These are phyloP conservation scores for Scutellaria minor DNA, from an alignment of 257 asterid species.

Conservation along the genomic window DNA sequence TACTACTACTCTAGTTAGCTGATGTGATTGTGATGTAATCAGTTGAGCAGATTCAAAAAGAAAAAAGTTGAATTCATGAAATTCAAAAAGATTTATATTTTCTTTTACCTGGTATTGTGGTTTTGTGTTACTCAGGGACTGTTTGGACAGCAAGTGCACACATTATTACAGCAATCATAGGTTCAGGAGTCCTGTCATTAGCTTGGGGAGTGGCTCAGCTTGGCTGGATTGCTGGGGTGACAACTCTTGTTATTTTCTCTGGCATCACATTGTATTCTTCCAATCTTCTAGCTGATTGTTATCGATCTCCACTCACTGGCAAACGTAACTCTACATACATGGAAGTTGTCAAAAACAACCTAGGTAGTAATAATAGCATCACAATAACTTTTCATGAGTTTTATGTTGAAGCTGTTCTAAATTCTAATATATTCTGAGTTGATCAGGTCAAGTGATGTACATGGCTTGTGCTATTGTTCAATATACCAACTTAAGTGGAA, in stretches of 20 bases:
- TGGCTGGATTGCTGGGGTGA: constrained; percentile 69
- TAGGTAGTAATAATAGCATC: constrained; percentile 40
- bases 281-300: constrained; percentile 60
- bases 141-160: constrained; percentile 78
- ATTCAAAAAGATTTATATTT: background rate
- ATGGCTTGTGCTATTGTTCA: constrained; percentile 64
- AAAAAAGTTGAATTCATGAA: background rate
- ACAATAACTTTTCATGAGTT: background rate
- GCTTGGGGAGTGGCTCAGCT: constrained; percentile 80
- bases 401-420: background rate
- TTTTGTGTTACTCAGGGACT: constrained; percentile 38
- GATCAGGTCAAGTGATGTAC: constrained; percentile 52
- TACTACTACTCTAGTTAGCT: too few relatives aligned
- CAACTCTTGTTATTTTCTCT: constrained; percentile 54
- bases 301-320: constrained; percentile 56
- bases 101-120: background rate
- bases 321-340: constrained; percentile 66
- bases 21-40: background rate
- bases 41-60: background rate
- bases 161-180: constrained; percentile 68
- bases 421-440: background rate
- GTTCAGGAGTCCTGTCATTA: constrained; percentile 74
- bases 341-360: constrained; percentile 61
- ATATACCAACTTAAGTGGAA: constrained; percentile 58
- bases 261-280: constrained; percentile 60